These are phyloP conservation scores for Backusella mclennaniae DNA, from an alignment of 192 early-diverging fungal genomes.

Conservation along the genomic window DNA sequence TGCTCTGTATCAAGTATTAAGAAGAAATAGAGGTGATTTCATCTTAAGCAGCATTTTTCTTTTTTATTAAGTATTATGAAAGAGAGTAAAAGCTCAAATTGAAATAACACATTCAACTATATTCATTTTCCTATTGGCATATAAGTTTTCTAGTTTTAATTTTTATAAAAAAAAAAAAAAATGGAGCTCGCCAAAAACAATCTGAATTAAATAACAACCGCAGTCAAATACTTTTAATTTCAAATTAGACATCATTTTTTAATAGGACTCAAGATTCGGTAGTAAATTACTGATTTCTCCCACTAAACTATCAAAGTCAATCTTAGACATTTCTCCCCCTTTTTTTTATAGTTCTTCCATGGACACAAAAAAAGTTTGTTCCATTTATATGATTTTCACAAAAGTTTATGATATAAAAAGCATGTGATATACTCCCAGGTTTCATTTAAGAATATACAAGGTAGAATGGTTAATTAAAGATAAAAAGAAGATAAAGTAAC, in stretches of 20 bases:
- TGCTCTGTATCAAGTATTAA: neutral
- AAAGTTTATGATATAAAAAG: neutral
- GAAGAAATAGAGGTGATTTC: neutral
- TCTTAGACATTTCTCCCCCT: neutral
- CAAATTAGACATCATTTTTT: neutral
- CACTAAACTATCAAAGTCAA: neutral
- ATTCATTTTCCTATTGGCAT: neutral
- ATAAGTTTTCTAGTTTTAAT: neutral
- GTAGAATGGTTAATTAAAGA: neutral
- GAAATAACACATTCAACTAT: neutral
- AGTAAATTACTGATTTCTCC: neutral
- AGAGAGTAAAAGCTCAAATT: neutral
- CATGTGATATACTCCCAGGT: neutral
- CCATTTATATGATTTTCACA: constrained; percentile 3
- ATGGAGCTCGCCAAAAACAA: neutral
- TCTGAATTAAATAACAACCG: constrained; percentile 1
- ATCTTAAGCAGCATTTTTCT: neutral
- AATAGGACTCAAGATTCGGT: neutral
- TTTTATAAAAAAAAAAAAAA: neutral
- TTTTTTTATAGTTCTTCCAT: neutral
- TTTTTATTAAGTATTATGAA: neutral
- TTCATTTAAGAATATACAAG: neutral
- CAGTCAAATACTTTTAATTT: constrained; percentile 1
- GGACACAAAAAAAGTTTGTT: neutral
- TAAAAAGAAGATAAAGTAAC: neutral